phyloP scores from a whole-genome alignment of 805 yeast species.

The Saturnispora mendoncae region DNA sequence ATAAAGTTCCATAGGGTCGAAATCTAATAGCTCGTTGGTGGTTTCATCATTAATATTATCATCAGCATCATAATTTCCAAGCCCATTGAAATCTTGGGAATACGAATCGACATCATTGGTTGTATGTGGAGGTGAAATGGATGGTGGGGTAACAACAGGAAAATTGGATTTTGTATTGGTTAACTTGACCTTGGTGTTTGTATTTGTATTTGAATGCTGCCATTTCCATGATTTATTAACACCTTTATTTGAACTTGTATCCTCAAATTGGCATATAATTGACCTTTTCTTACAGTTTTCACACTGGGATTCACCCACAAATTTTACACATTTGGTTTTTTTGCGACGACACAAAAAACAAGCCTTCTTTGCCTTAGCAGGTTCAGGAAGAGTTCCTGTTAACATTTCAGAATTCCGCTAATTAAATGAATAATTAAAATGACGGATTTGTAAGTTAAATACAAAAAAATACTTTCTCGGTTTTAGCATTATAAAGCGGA shows the following conservation, averaged over 20 bases:
- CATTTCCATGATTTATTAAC: slow-evolving; percentile 8
- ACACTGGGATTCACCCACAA: slow-evolving; percentile 7
- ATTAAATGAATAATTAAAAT: too few species aligned
- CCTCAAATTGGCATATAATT: slow-evolving; percentile 3
- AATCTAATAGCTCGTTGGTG: neutral
- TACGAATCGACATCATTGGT: neutral
- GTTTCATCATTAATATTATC: neutral
- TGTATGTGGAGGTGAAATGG: neutral
- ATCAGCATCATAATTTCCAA: too few species aligned
- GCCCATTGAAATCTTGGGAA: too few species aligned
- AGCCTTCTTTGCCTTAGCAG: slow-evolving; percentile 12
- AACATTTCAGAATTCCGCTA: too few species aligned
- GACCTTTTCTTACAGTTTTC: slow-evolving; percentile 10
- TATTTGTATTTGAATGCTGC: neutral
- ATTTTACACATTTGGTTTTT: slow-evolving; percentile 16
- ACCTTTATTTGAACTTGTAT: neutral
- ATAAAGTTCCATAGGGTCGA: slow-evolving; percentile 2
- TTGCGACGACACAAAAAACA: slow-evolving; percentile 17
- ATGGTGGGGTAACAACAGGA: neutral
- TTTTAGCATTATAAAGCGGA: too few species aligned
- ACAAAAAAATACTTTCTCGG: neutral
- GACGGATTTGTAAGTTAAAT: too few species aligned
- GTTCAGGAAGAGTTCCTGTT: slow-evolving; percentile 2
- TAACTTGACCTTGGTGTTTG: neutral
- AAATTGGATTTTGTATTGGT: neutral